Evolutionary conservation across 352 stramenopile species (phyloP).

Genomic region (Globisporangium emineosum): DNA sequence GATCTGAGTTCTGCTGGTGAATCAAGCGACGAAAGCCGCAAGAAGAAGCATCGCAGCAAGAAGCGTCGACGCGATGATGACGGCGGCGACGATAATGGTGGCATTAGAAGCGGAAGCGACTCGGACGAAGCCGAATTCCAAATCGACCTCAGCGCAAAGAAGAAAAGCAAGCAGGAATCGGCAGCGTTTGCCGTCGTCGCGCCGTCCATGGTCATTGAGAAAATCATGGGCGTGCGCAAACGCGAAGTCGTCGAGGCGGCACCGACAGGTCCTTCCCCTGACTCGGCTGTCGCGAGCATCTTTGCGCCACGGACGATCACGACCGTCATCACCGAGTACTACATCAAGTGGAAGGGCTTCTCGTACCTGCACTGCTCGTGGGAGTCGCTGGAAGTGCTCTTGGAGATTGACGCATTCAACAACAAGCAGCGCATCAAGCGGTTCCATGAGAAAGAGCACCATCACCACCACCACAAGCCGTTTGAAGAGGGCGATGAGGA

Average conservation of each 20-base stretch:
- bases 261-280: constrained; percentile 9
- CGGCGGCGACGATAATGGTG: constrained; percentile 19
- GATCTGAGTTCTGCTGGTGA: constrained; percentile 52
- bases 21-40: constrained; percentile 22
- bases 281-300: constrained; percentile 37
- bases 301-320: constrained; percentile 32
- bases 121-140: constrained; percentile 42
- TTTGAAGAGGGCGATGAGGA: constrained; percentile 32
- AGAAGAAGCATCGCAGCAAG: constrained; percentile 19
- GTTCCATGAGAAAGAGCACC: constrained; percentile 81
- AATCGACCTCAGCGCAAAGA: constrained; percentile 27
- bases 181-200: constrained; percentile 4
- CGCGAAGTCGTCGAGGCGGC: constrained; percentile 35
- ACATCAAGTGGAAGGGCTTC: constrained; percentile 91
- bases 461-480: constrained; percentile 34
- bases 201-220: constrained; percentile 82
- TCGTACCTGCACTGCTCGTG: constrained; percentile 88
- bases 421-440: constrained; percentile 89
- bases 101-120: constrained; percentile 24
- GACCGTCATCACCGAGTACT: constrained; percentile 67
- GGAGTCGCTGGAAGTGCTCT: constrained; percentile 69
- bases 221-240: constrained; percentile 81
- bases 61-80: constrained; percentile 27
- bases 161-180: constrained; percentile 25
- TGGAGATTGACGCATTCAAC: constrained; percentile 72